Evolutionary conservation across 108 stramenopile species (phyloP).

Genomic region (Fragilaria radians): DNA sequence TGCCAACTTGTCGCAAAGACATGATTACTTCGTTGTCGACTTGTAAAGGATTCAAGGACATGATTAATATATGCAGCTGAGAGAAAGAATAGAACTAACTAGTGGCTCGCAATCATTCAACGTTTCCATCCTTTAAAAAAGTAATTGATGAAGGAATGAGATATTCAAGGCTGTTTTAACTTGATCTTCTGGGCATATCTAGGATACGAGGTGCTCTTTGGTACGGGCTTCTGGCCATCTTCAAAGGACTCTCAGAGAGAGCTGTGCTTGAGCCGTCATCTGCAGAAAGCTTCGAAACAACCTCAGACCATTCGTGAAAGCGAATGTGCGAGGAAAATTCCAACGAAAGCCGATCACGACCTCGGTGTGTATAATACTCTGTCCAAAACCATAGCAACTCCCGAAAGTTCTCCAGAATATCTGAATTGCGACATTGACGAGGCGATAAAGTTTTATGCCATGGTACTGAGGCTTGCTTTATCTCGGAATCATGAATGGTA

Average conservation of each 20-base stretch:
- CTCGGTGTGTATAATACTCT: slow-evolving; percentile 81
- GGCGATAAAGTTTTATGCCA: background rate
- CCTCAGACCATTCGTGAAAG: slow-evolving; percentile 70
- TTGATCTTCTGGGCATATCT: background rate
- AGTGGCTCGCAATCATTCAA: too few species aligned
- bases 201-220: slow-evolving; percentile 24
- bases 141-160: too few species aligned
- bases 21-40: background rate
- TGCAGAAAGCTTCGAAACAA: slow-evolving; percentile 52
- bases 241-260: slow-evolving; percentile 30
- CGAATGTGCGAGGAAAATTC: slow-evolving; percentile 82
- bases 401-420: slow-evolving; percentile 57
- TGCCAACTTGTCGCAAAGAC: too few species aligned
- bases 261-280: slow-evolving; percentile 61
- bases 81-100: too few species aligned
- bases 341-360: slow-evolving; percentile 74
- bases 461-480: background rate
- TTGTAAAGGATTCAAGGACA: too few species aligned
- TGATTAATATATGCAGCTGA: too few species aligned
- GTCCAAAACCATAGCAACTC: slow-evolving; percentile 85
- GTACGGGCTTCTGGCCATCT: slow-evolving; percentile 56
- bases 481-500: background rate
- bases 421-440: slow-evolving; percentile 15
- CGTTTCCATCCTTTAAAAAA: too few species aligned
- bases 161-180: too few species aligned